phyloP scores from a whole-genome alignment of 2,329 filamentous ascomycete species.

The Beauveria asiatica region DNA sequence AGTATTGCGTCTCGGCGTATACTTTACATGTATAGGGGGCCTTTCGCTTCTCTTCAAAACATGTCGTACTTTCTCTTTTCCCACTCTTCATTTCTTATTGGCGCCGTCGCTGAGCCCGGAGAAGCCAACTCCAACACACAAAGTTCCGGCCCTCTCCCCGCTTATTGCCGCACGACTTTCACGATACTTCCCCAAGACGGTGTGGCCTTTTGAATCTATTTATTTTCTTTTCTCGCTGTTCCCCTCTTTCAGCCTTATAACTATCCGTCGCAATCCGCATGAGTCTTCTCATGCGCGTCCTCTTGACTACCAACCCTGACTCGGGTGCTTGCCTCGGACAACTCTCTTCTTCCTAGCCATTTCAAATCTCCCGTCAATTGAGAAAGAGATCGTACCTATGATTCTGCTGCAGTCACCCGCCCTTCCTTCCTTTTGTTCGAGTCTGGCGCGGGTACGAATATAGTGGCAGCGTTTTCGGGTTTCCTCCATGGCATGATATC shows the following conservation, averaged over 20 bases:
- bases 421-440: conserved; percentile 4
- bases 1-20: conserved; percentile 10
- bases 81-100: neutral
- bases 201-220: neutral
- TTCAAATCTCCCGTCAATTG: neutral
- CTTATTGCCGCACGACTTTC: conserved; percentile 1
- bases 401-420: neutral
- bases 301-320: conserved; percentile 7
- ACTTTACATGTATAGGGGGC: conserved; percentile 8
- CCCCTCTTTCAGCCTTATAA: neutral
- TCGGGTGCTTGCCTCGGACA: neutral
- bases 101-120: neutral
- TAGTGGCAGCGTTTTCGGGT: neutral
- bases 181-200: conserved; percentile 1
- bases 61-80: neutral
- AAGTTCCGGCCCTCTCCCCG: conserved; percentile 1
- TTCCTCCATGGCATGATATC: conserved; percentile 4
- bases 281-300: neutral
- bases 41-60: neutral
- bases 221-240: neutral
- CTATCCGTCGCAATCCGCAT: neutral
- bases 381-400: conserved; percentile 4
- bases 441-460: conserved; percentile 1
- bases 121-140: neutral
- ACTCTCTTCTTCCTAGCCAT: neutral